phyloP scores from a whole-genome alignment of 1,284 basidiomycete species.

The Ceratobasidium sp. region DNA sequence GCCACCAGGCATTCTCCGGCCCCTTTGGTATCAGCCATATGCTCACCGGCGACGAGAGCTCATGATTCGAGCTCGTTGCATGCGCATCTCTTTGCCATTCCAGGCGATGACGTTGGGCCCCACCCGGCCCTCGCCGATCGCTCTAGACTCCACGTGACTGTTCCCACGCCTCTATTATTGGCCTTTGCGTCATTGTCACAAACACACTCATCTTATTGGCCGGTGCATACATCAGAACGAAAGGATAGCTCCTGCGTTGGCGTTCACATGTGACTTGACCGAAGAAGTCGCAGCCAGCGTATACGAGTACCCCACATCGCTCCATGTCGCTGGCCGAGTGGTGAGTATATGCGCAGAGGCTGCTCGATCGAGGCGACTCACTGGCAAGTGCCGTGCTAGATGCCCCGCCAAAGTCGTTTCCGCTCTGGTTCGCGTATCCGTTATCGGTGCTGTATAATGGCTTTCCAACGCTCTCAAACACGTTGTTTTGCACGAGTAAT shows the following conservation, averaged over 20 bases:
- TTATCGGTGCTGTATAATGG: constrained; percentile 24
- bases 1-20: neutral
- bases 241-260: constrained; percentile 21
- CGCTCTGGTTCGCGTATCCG: constrained; percentile 25
- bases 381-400: constrained; percentile 6
- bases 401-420: constrained; percentile 31
- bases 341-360: no score
- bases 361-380: neutral
- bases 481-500: constrained; percentile 54
- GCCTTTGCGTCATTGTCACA: no score
- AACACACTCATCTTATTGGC: no score
- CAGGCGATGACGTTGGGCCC: constrained; percentile 19
- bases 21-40: neutral
- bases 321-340: neutral
- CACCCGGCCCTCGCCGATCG: constrained; percentile 24
- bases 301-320: constrained; percentile 7
- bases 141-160: constrained; percentile 10
- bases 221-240: no score
- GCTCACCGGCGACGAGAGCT: neutral
- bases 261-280: neutral
- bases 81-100: constrained; percentile 28
- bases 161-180: no score
- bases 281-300: neutral
- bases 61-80: neutral
- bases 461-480: constrained; percentile 45